A percentile compares a stretch with the other conserved stretches of the same genome.
phyloP scores from a whole-genome alignment of 225 moss, liverwort and hornwort genomes.

The Asterella californica region DNA sequence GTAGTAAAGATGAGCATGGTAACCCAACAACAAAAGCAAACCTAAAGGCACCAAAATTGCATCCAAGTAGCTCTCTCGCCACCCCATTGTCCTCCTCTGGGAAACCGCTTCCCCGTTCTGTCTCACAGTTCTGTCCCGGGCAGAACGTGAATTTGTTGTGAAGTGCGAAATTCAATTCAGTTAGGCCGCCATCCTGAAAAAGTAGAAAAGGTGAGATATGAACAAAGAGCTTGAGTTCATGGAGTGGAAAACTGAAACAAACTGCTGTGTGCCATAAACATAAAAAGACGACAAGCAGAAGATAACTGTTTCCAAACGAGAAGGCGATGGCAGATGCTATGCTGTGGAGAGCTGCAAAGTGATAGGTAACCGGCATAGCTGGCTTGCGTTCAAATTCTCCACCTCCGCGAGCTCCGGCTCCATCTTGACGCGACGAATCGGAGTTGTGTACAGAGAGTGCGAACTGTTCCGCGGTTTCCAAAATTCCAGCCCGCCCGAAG shows the following conservation, averaged over 20 bases:
- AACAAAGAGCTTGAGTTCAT: neutral
- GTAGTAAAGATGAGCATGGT: slow-evolving; percentile 47
- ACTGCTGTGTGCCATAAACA: neutral
- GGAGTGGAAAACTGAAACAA: neutral
- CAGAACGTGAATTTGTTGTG: neutral
- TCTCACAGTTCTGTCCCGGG: neutral
- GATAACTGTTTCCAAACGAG: neutral
- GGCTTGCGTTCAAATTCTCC: neutral
- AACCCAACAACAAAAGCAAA: slow-evolving; percentile 39
- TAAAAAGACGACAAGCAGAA: neutral
- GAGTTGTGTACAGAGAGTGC: neutral
- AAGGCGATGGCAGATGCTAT: neutral
- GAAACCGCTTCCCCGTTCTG: neutral
- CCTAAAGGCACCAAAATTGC: slow-evolving; percentile 65
- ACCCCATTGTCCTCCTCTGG: slow-evolving; percentile 41
- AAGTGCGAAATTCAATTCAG: neutral
- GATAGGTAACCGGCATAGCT: neutral
- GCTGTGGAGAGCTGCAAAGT: neutral
- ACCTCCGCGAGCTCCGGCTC: neutral
- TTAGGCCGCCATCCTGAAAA: neutral
- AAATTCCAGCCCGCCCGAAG: no score
- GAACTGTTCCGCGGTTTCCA: no score
- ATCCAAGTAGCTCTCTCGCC: slow-evolving; percentile 55
- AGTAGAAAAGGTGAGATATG: no score
- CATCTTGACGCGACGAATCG: neutral